These are phyloP conservation scores for Guillardia theta DNA, from an alignment of 78 protist genomes.

Conservation along the genomic window DNA sequence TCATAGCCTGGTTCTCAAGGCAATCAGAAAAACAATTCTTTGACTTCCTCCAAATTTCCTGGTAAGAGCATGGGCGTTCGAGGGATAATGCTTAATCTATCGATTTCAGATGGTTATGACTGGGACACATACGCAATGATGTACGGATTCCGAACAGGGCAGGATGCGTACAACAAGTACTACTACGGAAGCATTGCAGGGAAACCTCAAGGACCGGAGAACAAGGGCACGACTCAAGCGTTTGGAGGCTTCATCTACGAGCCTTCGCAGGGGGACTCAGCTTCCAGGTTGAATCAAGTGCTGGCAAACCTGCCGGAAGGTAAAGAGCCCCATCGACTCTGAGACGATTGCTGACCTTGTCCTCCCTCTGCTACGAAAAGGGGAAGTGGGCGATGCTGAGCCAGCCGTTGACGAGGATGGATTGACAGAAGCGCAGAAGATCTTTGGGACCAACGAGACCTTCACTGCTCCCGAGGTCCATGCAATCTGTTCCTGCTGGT, in stretches of 20 bases:
- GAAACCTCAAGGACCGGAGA: neutral
- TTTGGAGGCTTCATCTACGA: neutral
- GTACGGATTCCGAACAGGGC: neutral
- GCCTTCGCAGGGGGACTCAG: neutral
- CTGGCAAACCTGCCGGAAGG: neutral
- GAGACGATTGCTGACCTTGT: no score
- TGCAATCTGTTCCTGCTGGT: no score
- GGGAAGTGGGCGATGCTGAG: neutral
- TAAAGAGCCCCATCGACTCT: neutral
- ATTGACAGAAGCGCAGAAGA: neutral
- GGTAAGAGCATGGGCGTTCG: no score
- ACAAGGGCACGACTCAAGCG: neutral
- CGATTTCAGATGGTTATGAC: no score
- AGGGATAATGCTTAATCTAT: no score
- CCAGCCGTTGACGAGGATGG: neutral
- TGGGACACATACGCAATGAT: neutral
- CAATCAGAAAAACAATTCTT: no score
- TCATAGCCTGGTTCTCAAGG: no score
- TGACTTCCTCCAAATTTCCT: no score
- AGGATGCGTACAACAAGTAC: neutral
- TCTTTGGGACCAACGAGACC: neutral
- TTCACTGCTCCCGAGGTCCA: neutral
- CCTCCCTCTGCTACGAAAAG: neutral
- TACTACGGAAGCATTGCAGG: neutral
- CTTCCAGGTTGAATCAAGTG: neutral